These are phyloP conservation scores for Metarhizium brunneum DNA, from an alignment of 2,329 filamentous ascomycete species.

Conservation along the genomic window DNA sequence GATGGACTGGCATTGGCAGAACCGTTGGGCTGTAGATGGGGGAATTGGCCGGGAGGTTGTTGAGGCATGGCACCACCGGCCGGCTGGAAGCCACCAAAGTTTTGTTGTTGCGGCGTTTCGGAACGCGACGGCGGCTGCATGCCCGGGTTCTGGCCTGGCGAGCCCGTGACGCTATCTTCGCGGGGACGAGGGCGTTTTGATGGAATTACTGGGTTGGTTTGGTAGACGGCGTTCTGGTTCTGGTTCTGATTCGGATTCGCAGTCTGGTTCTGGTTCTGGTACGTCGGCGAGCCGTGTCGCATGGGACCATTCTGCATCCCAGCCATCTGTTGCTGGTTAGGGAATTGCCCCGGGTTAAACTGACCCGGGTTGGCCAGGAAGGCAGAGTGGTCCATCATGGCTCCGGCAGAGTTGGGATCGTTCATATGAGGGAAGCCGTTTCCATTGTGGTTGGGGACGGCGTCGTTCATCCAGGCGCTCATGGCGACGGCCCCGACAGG, in stretches of 20 bases:
- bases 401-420: constrained; percentile 46
- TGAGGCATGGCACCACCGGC: constrained; percentile 51
- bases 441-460: constrained; percentile 61
- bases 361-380: constrained; percentile 52
- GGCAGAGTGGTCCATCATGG: constrained; percentile 57
- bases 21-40: constrained; percentile 72
- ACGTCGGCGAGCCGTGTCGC: constrained; percentile 72
- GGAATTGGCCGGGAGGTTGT: constrained; percentile 59
- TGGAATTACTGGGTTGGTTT: constrained; percentile 77
- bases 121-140: constrained; percentile 77
- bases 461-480: constrained; percentile 66
- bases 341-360: constrained; percentile 52
- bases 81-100: constrained; percentile 61
- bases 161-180: constrained; percentile 78
- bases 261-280: constrained; percentile 42
- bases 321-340: constrained; percentile 44
- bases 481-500: constrained; percentile 45
- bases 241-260: constrained; percentile 6
- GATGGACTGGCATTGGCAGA: constrained; percentile 84
- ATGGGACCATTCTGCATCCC: constrained; percentile 73
- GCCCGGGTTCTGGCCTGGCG: constrained; percentile 65
- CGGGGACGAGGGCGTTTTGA: constrained; percentile 76
- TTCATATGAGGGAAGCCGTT: constrained; percentile 57
- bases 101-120: constrained; percentile 78
- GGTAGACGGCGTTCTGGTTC: constrained; percentile 50